phyloP scores from a whole-genome alignment of 768 basidiomycete genomes.

The Macrolepiota fuliginosa region DNA sequence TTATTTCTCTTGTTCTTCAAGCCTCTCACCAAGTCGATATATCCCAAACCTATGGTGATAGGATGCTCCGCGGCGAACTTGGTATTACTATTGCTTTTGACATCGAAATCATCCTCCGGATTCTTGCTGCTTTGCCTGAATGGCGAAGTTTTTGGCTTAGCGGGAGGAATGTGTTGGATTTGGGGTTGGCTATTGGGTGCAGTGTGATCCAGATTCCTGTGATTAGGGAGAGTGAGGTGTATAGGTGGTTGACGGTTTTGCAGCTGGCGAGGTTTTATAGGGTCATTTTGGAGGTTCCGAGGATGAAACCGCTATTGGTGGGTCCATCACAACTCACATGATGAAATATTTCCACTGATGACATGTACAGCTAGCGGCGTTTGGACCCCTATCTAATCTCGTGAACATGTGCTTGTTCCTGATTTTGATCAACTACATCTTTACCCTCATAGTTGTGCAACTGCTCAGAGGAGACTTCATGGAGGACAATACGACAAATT shows the following conservation, averaged over 20 bases:
- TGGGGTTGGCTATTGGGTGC: constrained; percentile 71
- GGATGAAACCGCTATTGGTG: constrained; percentile 88
- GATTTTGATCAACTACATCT: constrained; percentile 81
- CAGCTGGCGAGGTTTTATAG: constrained; percentile 88
- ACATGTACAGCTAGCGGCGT: constrained; percentile 66
- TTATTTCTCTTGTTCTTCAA: constrained; percentile 69
- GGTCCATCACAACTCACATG: background rate
- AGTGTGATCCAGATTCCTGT: constrained; percentile 83
- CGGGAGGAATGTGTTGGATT: constrained; percentile 71
- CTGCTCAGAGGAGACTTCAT: constrained; percentile 81
- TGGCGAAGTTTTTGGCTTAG: constrained; percentile 77
- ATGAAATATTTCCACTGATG: background rate
- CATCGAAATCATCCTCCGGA: constrained; percentile 78
- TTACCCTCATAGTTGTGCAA: constrained; percentile 80
- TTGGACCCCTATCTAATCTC: constrained; percentile 89
- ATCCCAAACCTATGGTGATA: constrained; percentile 36
- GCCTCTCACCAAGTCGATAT: constrained; percentile 61
- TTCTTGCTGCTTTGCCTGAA: constrained; percentile 70
- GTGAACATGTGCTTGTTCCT: constrained; percentile 92
- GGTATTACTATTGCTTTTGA: constrained; percentile 83
- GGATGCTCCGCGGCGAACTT: constrained; percentile 67
- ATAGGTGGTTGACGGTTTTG: constrained; percentile 89
- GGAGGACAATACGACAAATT: constrained; percentile 51
- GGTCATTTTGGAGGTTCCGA: constrained; percentile 84
- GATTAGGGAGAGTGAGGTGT: constrained; percentile 60